These are phyloP conservation scores for Boletus coccyginus DNA, from an alignment of 768 basidiomycete species.

Conservation along the genomic window DNA sequence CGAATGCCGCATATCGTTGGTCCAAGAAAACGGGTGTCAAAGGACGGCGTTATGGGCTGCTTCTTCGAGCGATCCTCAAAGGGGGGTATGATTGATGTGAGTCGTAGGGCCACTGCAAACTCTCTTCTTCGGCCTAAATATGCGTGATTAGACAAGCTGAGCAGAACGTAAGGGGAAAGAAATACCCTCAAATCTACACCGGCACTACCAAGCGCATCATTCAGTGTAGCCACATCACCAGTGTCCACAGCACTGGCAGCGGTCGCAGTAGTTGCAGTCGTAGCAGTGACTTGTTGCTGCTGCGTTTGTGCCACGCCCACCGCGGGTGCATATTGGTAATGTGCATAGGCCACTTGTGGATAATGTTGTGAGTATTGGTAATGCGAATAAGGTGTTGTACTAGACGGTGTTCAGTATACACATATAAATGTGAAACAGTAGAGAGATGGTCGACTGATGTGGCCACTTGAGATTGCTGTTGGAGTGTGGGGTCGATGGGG, in stretches of 20 bases:
- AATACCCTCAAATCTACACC: conserved; percentile 81
- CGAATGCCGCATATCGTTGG: conserved; percentile 67
- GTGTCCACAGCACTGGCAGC: conserved; percentile 48
- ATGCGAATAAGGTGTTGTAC: conserved; percentile 49
- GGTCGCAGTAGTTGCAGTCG: conserved; percentile 18
- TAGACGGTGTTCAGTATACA: conserved; percentile 20
- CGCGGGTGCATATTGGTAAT: conserved; percentile 41
- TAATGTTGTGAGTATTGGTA: conserved; percentile 41
- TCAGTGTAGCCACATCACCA: conserved; percentile 72
- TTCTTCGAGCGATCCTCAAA: conserved; percentile 79
- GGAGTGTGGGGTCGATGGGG: conserved; percentile 66
- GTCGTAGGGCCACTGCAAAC: conserved; percentile 63
- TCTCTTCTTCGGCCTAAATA: conserved; percentile 82
- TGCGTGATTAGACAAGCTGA: background rate
- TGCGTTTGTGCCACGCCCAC: conserved; percentile 31
- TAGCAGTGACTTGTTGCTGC: conserved; percentile 25
- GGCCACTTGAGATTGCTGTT: conserved; percentile 51
- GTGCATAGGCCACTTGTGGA: conserved; percentile 37
- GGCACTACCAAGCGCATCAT: conserved; percentile 82
- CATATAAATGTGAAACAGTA: background rate
- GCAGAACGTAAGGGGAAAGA: background rate
- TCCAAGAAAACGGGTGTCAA: conserved; percentile 65
- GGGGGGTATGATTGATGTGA: conserved; percentile 60
- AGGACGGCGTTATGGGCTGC: conserved; percentile 66
- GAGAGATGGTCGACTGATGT: conserved; percentile 34